phyloP scores from a whole-genome alignment of 2,329 filamentous ascomycete species.

The Epichloe scottii region DNA sequence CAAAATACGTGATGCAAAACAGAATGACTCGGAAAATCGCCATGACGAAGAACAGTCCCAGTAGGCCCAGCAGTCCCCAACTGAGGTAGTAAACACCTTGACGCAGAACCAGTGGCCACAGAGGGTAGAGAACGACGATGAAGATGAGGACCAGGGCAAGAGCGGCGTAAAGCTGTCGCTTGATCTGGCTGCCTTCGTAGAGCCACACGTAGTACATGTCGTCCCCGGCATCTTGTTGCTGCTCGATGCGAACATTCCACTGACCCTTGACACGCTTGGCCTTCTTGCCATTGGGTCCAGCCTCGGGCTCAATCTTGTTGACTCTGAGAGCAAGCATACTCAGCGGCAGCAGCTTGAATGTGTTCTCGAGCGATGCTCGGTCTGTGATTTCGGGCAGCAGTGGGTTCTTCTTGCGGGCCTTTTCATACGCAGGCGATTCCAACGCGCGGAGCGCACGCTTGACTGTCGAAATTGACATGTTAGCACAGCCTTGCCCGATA shows the following conservation, averaged over 20 bases:
- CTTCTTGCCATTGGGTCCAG: slow-evolving; percentile 51
- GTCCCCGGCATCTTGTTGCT: slow-evolving; percentile 79
- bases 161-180: slow-evolving; percentile 80
- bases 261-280: slow-evolving; percentile 87
- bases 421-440: slow-evolving; percentile 78
- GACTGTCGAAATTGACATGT: slow-evolving; percentile 44
- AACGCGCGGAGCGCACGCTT: slow-evolving; percentile 90
- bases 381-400: slow-evolving; percentile 80
- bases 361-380: slow-evolving; percentile 78
- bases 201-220: slow-evolving; percentile 96
- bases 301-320: slow-evolving; percentile 57
- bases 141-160: slow-evolving; percentile 77
- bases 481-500: not conserved
- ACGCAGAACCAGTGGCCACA: slow-evolving; percentile 86
- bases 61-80: slow-evolving; percentile 80
- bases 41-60: slow-evolving; percentile 95
- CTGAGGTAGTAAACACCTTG: slow-evolving; percentile 95
- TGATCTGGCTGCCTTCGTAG: slow-evolving; percentile 87
- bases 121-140: slow-evolving; percentile 81
- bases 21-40: slow-evolving; percentile 91
- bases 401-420: slow-evolving; percentile 80
- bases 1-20: slow-evolving; percentile 86
- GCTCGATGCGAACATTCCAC: slow-evolving; percentile 92
- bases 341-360: slow-evolving; percentile 88
- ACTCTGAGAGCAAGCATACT: slow-evolving; percentile 90